A percentile compares a stretch with the other conserved stretches of the same genome.
phyloP scores from a whole-genome alignment of 768 basidiomycete species.

The Nidula microcarpa region DNA sequence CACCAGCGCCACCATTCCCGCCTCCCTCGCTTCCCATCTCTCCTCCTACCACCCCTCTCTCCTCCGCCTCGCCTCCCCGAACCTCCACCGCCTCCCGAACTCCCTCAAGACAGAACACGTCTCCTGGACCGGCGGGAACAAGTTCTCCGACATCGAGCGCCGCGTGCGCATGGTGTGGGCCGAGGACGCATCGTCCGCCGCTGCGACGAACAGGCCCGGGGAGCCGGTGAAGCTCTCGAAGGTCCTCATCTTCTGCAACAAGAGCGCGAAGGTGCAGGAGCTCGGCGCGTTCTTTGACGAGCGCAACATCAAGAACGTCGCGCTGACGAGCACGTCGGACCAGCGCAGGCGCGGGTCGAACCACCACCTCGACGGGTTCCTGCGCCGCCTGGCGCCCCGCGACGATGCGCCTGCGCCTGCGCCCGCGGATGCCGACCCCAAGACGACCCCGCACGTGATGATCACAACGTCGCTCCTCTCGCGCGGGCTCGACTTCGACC shows the following conservation, averaged over 20 bases:
- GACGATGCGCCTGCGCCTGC: slow-evolving; percentile 7
- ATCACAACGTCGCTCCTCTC: slow-evolving; percentile 90
- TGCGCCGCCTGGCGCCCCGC: slow-evolving; percentile 26
- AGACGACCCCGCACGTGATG: slow-evolving; percentile 58
- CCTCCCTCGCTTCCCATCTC: slow-evolving; percentile 65
- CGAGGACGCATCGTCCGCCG: slow-evolving; percentile 43
- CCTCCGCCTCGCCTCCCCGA: slow-evolving; percentile 76
- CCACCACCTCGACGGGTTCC: slow-evolving; percentile 72
- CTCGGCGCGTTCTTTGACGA: slow-evolving; percentile 56
- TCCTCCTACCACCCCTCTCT: slow-evolving; percentile 57
- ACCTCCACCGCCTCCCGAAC: slow-evolving; percentile 74
- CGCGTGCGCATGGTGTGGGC: slow-evolving; percentile 75
- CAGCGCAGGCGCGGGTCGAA: slow-evolving; percentile 66
- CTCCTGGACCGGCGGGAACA: slow-evolving; percentile 75
- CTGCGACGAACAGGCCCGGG: slow-evolving; percentile 9
- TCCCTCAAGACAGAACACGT: slow-evolving; percentile 71
- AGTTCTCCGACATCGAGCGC: slow-evolving; percentile 74
- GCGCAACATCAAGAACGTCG: slow-evolving; percentile 59
- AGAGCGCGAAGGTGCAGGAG: slow-evolving; percentile 60
- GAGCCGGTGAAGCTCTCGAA: slow-evolving; percentile 46
- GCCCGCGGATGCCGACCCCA: slow-evolving; percentile 19
- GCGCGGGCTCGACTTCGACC: slow-evolving; percentile 84
- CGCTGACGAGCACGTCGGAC: slow-evolving; percentile 61
- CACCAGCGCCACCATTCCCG: slow-evolving; percentile 85
- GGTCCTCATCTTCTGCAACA: slow-evolving; percentile 83